Evolutionary conservation across 2,329 filamentous ascomycete species (phyloP).

Genomic region (Aspergillus hortae): DNA sequence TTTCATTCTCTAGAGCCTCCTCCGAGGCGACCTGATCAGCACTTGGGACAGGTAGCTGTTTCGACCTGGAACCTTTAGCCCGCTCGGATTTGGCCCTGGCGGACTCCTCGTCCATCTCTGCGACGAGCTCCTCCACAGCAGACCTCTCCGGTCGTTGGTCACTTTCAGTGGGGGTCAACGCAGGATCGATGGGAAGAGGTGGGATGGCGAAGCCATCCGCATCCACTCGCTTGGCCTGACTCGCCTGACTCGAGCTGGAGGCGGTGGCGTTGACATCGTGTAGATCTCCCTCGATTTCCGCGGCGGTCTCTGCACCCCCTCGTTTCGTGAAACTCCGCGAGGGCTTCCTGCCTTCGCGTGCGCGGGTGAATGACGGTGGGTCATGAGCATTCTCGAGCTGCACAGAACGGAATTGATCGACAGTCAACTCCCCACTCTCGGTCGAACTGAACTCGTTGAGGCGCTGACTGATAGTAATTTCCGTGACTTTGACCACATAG

Average conservation of each 20-base stretch:
- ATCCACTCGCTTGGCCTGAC: conserved; percentile 49
- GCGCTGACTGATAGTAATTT: conserved; percentile 86
- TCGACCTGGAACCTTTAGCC: conserved; percentile 28
- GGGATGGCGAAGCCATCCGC: conserved; percentile 68
- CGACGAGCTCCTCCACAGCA: conserved; percentile 19
- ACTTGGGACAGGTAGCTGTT: conserved; percentile 49
- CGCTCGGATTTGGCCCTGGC: conserved; percentile 22
- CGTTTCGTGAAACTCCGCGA: conserved; percentile 35
- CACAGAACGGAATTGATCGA: conserved; percentile 69
- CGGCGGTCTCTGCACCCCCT: conserved; percentile 30
- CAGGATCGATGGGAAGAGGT: conserved; percentile 44
- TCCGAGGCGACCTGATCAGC: conserved; percentile 59
- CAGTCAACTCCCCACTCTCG: conserved; percentile 76
- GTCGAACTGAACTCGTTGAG: conserved; percentile 89
- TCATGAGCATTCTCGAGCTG: conserved; percentile 66
- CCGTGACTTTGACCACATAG: conserved; percentile 97
- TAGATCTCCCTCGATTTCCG: conserved; percentile 47
- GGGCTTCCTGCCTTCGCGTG: conserved; percentile 57
- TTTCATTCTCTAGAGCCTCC: conserved; percentile 63
- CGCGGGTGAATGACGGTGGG: conserved; percentile 70
- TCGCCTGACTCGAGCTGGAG: conserved; percentile 17
- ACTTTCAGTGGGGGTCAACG: conserved; percentile 26
- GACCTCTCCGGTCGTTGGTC: conserved; percentile 18
- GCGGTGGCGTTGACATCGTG: conserved; percentile 18
- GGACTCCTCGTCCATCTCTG: conserved; percentile 19